A percentile compares a stretch with the other conserved stretches of the same genome.
Conservation (phyloP, 2,329 filamentous ascomycete species). For the Nigrograna mackinnonii region DNA sequence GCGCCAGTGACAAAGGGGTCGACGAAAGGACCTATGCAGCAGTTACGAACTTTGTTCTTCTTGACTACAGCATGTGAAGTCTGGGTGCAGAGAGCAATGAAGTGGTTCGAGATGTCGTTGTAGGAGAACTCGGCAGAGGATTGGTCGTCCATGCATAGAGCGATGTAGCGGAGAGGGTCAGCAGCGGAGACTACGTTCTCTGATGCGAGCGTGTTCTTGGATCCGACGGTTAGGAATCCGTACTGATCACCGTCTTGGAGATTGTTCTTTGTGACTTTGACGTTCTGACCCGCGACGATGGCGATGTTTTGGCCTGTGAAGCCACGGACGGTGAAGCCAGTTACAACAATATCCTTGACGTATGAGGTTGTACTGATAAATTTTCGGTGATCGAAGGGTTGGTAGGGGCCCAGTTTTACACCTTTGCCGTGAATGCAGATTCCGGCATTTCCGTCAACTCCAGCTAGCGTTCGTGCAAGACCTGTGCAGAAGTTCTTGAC, state of each 20-base stretch:
- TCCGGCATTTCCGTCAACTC: conserved; percentile 26
- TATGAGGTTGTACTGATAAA: conserved; percentile 23
- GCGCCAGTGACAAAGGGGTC: conserved; percentile 36
- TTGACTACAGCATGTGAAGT: conserved; percentile 27
- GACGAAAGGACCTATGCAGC: conserved; percentile 37
- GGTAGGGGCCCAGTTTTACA: conserved; percentile 24
- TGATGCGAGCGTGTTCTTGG: conserved; percentile 12
- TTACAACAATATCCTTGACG: conserved; percentile 36
- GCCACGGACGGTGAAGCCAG: conserved; percentile 35
- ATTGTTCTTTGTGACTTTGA: conserved; percentile 27
- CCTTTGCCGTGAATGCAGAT: conserved; percentile 40
- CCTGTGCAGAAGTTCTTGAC: conserved; percentile 34
- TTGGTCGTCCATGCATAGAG: conserved; percentile 33
- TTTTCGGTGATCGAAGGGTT: conserved; percentile 34
- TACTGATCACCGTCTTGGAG: conserved; percentile 32
- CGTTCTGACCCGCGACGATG: conserved; percentile 36
- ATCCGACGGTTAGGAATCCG: conserved; percentile 42
- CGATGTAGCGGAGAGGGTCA: conserved; percentile 34
- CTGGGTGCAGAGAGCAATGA: conserved; percentile 17
- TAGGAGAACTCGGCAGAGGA: conserved; percentile 1
- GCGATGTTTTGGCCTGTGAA: conserved; percentile 43
- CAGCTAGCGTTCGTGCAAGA: conserved; percentile 18
- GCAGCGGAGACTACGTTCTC: conserved; percentile 28
- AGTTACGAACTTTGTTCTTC: conserved; percentile 34
- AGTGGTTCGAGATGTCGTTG: conserved; percentile 3